phyloP scores from a whole-genome alignment of 106 monocot genomes.

The Narthecium ossifragum region DNA sequence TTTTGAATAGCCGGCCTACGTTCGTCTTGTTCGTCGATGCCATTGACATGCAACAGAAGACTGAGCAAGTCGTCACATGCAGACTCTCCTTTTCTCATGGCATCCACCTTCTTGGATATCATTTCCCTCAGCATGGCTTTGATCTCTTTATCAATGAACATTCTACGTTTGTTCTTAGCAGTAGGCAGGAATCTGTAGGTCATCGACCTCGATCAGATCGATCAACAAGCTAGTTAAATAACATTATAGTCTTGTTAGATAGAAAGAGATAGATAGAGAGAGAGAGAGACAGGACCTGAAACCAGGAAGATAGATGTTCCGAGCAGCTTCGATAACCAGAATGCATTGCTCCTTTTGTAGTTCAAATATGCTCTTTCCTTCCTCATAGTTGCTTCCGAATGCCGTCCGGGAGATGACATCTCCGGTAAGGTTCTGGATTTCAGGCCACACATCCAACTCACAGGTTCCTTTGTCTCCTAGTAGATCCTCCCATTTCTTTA shows the following conservation, averaged over 20 bases:
- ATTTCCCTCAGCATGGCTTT: constrained; percentile 24
- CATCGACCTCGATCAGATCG: background rate
- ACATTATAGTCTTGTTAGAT: background rate
- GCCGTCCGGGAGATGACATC: constrained; percentile 62
- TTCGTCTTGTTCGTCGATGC: background rate
- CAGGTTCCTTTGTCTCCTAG: constrained; percentile 5
- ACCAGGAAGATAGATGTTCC: constrained; percentile 23
- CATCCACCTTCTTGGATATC: constrained; percentile 30
- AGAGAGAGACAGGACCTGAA: constrained; percentile 21
- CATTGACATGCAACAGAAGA: constrained; percentile 20
- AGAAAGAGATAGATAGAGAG: background rate
- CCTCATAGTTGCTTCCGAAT: constrained; percentile 65
- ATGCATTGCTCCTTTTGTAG: constrained; percentile 42
- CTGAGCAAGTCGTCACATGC: constrained; percentile 35
- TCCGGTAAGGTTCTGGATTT: constrained; percentile 41
- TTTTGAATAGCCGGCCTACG: too few species aligned
- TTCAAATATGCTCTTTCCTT: constrained; percentile 60
- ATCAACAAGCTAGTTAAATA: background rate
- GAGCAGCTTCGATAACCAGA: constrained; percentile 24
- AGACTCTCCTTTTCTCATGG: constrained; percentile 18
- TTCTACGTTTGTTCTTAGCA: constrained; percentile 30
- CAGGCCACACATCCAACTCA: constrained; percentile 69
- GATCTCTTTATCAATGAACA: constrained; percentile 27
- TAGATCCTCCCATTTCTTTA: constrained; percentile 39
- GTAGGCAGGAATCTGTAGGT: constrained; percentile 24